Conservation (phyloP, 257 asterid species). For the Solanum chmielewskii region DNA sequence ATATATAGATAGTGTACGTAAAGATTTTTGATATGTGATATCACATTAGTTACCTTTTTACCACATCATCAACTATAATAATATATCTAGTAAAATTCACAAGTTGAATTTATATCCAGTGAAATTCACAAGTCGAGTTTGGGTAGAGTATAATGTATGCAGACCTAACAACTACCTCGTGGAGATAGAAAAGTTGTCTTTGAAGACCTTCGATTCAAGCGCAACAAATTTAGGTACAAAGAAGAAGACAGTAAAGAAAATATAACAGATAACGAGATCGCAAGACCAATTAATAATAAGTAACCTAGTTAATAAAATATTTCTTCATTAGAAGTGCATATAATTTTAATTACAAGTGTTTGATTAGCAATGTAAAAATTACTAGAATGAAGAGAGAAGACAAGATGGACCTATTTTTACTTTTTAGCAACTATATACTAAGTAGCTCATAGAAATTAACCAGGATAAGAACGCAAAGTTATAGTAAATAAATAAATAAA, state of each 20-base stretch:
- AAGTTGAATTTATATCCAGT: too few species aligned
- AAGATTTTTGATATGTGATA: neutral
- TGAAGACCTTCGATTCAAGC: accelerated
- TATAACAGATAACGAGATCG: neutral
- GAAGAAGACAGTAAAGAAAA: too few species aligned
- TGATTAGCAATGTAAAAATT: neutral
- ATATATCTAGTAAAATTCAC: too few species aligned
- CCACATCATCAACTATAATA: neutral
- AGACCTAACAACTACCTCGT: neutral
- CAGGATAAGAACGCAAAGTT: neutral
- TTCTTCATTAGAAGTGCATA: neutral
- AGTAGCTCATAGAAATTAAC: neutral
- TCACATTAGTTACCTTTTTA: neutral
- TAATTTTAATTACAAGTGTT: neutral
- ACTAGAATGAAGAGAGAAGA: neutral
- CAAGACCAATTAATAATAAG: neutral
- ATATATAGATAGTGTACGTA: neutral
- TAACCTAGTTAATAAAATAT: neutral
- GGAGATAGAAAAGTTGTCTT: neutral
- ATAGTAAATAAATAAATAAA: neutral
- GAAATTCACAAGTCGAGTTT: neutral
- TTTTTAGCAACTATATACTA: neutral
- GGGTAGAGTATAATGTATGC: too few species aligned
- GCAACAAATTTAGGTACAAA: neutral
- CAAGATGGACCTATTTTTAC: neutral